These are phyloP conservation scores for Hemerocallis citrina DNA, from an alignment of 106 monocot genomes.

Conservation along the genomic window DNA sequence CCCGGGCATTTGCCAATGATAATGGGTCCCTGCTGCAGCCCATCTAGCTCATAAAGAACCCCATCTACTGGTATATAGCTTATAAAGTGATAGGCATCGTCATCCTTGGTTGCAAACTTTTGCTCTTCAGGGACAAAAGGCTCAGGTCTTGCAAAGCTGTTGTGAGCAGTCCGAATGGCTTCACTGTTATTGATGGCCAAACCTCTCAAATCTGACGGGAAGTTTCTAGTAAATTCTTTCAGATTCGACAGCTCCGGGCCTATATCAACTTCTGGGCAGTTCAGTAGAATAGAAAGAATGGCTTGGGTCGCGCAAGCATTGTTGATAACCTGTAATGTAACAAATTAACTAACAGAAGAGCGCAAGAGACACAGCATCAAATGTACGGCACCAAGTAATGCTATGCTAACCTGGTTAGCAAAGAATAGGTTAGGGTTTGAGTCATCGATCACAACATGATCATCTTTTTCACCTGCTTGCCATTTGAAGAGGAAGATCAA, in stretches of 20 bases:
- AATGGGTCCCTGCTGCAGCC: slow-evolving; percentile 89
- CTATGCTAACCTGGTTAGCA: slow-evolving; percentile 68
- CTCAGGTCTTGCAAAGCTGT: slow-evolving; percentile 95
- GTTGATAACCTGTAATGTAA: slow-evolving; percentile 68
- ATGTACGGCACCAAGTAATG: too few species aligned
- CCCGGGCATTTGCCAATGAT: slow-evolving; percentile 64
- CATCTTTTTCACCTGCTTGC: slow-evolving; percentile 80
- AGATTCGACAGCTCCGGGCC: slow-evolving; percentile 71
- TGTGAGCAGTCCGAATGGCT: slow-evolving; percentile 82
- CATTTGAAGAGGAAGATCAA: slow-evolving; percentile 95
- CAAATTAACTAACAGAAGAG: background rate
- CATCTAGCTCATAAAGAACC: slow-evolving; percentile 79
- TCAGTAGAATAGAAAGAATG: slow-evolving; percentile 89
- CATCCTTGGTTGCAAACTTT: slow-evolving; percentile 59
- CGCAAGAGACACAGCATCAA: too few species aligned
- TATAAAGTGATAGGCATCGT: slow-evolving; percentile 93
- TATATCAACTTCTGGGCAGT: slow-evolving; percentile 64
- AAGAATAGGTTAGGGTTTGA: slow-evolving; percentile 80
- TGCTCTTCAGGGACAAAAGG: slow-evolving; percentile 83
- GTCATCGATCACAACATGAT: slow-evolving; percentile 59
- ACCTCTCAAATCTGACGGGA: slow-evolving; percentile 87
- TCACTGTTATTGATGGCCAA: slow-evolving; percentile 91
- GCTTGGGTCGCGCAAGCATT: slow-evolving; percentile 99
- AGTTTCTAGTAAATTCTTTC: slow-evolving; percentile 89
- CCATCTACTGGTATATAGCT: slow-evolving; percentile 85